phyloP scores from a whole-genome alignment of 2,329 filamentous ascomycete species.

The Zopfia rhizophila region DNA sequence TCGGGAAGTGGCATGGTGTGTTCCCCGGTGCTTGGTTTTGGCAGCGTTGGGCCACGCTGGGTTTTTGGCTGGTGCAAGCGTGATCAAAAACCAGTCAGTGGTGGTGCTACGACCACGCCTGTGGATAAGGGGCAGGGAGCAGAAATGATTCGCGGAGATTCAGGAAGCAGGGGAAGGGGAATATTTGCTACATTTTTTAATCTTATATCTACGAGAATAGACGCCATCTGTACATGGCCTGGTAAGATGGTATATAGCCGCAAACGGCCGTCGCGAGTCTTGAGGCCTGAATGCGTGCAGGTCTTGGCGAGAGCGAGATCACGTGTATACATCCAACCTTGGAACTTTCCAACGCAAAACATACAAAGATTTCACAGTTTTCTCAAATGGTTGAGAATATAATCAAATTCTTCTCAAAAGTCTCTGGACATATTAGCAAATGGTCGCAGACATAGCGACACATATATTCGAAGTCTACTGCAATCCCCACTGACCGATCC shows the following conservation, averaged over 20 bases:
- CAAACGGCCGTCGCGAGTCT: no score
- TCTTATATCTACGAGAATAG: slow-evolving; percentile 16
- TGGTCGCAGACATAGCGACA: no score
- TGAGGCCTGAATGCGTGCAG: no score
- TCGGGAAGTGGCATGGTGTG: slow-evolving; percentile 45
- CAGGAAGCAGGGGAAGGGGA: slow-evolving; percentile 18
- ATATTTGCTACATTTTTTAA: slow-evolving; percentile 27
- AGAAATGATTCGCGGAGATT: slow-evolving; percentile 18
- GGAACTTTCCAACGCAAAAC: no score
- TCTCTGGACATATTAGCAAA: no score
- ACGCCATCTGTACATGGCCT: slow-evolving; percentile 32
- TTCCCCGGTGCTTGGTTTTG: slow-evolving; percentile 20
- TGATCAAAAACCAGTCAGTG: slow-evolving; percentile 35
- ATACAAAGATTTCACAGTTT: no score
- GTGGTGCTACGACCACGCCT: slow-evolving; percentile 32
- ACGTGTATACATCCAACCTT: no score
- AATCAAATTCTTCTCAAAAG: no score
- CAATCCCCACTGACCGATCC: no score
- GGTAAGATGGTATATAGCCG: slow-evolving; percentile 32
- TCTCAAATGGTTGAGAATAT: no score
- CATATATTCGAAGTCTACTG: no score
- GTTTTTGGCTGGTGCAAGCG: slow-evolving; percentile 31
- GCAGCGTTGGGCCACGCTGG: slow-evolving; percentile 30
- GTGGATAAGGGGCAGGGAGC: slow-evolving; percentile 27
- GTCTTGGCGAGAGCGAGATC: no score